A percentile compares a stretch with the other conserved stretches of the same genome.
These are phyloP conservation scores for Cynara cardunculus DNA, from an alignment of 129 eudicot genomes.

Conservation along the genomic window DNA sequence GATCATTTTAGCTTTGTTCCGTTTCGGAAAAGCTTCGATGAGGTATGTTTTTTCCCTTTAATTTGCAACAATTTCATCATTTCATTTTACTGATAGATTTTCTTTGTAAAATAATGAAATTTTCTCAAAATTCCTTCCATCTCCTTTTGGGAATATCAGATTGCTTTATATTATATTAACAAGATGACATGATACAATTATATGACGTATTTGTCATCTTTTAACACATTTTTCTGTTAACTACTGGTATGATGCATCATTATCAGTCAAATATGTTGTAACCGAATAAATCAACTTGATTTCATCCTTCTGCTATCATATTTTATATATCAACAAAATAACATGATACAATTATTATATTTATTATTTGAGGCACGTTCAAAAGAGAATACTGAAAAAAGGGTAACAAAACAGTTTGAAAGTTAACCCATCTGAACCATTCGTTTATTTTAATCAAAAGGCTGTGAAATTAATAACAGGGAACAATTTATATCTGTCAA, in stretches of 20 bases:
- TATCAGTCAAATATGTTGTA: background rate
- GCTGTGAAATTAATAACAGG: background rate
- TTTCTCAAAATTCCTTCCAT: no score
- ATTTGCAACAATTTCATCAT: background rate
- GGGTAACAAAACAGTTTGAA: no score
- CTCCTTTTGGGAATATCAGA: no score
- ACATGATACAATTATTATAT: background rate
- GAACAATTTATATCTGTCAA: no score
- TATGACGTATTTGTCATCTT: background rate
- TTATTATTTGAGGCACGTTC: background rate
- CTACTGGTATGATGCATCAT: background rate
- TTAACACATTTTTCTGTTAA: background rate
- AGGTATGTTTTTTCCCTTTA: slow-evolving; percentile 33
- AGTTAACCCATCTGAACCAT: background rate
- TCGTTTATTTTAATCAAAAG: background rate
- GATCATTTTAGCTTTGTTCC: slow-evolving; percentile 70
- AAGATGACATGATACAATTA: background rate
- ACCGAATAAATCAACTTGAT: background rate
- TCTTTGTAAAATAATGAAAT: no score
- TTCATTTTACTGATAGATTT: no score
- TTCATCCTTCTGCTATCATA: background rate
- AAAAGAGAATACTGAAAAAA: no score
- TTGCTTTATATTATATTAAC: background rate
- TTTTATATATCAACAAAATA: background rate
- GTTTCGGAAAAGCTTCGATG: slow-evolving; percentile 65